phyloP scores from a whole-genome alignment of 139 green algal genomes.

The Chlamydomonas urium region DNA sequence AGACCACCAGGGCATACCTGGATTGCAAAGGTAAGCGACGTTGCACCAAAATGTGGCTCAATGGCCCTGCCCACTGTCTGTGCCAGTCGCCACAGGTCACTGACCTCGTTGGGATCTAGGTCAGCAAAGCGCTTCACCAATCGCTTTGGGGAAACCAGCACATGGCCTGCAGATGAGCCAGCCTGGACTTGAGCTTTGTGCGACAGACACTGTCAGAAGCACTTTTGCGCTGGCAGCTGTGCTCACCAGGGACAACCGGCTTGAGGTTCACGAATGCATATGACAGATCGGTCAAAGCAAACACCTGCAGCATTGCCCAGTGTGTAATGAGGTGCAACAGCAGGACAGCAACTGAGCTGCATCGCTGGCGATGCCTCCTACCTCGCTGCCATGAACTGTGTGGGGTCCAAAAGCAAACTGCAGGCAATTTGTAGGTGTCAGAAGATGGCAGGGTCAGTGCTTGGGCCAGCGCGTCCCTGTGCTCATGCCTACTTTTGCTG shows the following conservation, averaged over 20 bases:
- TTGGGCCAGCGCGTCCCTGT: no score
- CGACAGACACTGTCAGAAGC: slow-evolving; percentile 5
- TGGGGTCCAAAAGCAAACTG: slow-evolving; percentile 62
- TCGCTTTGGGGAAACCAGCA: slow-evolving; percentile 81
- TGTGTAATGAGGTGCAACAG: no score
- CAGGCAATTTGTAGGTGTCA: no score
- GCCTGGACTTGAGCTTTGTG: neutral
- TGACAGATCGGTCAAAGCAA: slow-evolving; percentile 58
- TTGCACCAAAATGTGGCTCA: slow-evolving; percentile 58
- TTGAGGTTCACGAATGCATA: slow-evolving; percentile 97
- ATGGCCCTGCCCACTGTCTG: slow-evolving; percentile 30
- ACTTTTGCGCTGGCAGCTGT: neutral
- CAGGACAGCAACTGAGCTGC: no score
- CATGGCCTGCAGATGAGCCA: slow-evolving; percentile 67
- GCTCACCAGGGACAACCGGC: slow-evolving; percentile 80
- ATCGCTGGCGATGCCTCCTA: no score
- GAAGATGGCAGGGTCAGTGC: no score
- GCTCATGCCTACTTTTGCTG: no score
- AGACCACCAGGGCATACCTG: slow-evolving; percentile 53
- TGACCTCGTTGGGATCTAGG: slow-evolving; percentile 72
- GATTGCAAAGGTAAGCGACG: slow-evolving; percentile 78
- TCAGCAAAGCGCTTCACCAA: slow-evolving; percentile 73
- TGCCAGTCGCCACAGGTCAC: slow-evolving; percentile 75
- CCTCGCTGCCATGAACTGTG: slow-evolving; percentile 56
- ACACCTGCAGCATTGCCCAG: no score